These are phyloP conservation scores for Acidiella bohemica DNA, from an alignment of 495 filamentous ascomycete genomes.

Conservation along the genomic window DNA sequence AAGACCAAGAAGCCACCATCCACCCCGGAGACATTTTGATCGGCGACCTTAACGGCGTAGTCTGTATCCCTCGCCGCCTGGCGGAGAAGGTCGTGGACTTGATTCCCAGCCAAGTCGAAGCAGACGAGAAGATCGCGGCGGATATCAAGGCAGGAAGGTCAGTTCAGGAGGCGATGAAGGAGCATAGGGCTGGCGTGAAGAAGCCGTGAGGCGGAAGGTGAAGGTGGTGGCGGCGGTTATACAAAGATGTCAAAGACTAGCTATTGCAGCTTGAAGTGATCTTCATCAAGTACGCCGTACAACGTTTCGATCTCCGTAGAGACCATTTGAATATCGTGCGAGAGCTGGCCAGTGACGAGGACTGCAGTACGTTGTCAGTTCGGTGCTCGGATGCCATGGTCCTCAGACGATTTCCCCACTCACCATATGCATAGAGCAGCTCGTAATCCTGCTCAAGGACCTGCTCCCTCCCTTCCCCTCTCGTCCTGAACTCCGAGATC, in stretches of 20 bases:
- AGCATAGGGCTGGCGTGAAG: constrained; percentile 16
- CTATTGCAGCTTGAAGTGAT: constrained; percentile 54
- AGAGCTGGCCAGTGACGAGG: constrained; percentile 52
- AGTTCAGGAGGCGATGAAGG: constrained; percentile 14
- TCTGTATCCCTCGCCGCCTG: constrained; percentile 26
- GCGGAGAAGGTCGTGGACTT: constrained; percentile 35
- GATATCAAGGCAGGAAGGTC: constrained; percentile 15
- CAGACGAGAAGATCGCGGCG: constrained; percentile 17
- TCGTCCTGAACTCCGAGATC: constrained; percentile 70
- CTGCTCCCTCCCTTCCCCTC: constrained; percentile 39
- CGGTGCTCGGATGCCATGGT: no score
- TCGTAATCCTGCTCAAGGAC: constrained; percentile 57
- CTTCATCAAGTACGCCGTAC: constrained; percentile 67
- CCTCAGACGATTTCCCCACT: no score
- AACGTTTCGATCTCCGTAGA: constrained; percentile 49
- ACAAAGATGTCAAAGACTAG: no score
- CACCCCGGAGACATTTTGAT: constrained; percentile 45
- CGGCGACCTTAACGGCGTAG: constrained; percentile 44
- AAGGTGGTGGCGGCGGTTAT: no score
- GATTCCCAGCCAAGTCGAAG: constrained; percentile 16
- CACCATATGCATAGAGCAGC: constrained; percentile 60
- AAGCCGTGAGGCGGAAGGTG: no score
- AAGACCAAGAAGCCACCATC: constrained; percentile 35
- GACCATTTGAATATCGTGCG: constrained; percentile 54
- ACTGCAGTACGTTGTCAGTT: constrained; percentile 24